Evolutionary conservation across 768 basidiomycete species (phyloP).

Genomic region (Tubosaeta sp.): DNA sequence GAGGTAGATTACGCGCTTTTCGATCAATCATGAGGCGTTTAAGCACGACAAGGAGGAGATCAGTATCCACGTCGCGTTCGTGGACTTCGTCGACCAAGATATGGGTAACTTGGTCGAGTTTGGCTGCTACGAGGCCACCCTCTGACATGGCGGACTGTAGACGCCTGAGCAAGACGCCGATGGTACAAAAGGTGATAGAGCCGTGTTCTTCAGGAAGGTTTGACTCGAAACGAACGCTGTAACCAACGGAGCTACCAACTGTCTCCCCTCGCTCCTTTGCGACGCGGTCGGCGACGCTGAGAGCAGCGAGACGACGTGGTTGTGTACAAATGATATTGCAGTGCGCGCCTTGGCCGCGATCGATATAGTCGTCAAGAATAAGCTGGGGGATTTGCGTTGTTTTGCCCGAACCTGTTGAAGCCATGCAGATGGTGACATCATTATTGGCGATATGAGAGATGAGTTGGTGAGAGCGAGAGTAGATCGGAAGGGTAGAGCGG

Average conservation of each 20-base stretch:
- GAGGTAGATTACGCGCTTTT: constrained; percentile 58
- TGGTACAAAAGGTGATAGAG: constrained; percentile 89
- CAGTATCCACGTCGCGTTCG: constrained; percentile 92
- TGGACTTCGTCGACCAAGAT: constrained; percentile 95
- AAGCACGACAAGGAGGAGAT: constrained; percentile 82
- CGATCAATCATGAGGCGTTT: constrained; percentile 78
- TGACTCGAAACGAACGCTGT: constrained; percentile 88
- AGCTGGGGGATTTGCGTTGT: constrained; percentile 94
- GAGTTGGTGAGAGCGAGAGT: constrained; percentile 60
- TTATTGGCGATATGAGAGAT: constrained; percentile 65
- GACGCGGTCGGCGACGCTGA: constrained; percentile 87
- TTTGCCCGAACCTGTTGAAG: constrained; percentile 89
- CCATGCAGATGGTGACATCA: constrained; percentile 87
- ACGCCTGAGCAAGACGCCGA: constrained; percentile 82
- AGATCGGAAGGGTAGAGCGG: constrained; percentile 71
- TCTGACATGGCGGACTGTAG: constrained; percentile 71
- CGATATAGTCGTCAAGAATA: constrained; percentile 79
- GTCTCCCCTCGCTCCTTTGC: constrained; percentile 80
- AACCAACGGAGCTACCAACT: constrained; percentile 74
- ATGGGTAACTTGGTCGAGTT: constrained; percentile 79
- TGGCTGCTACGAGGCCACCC: constrained; percentile 29
- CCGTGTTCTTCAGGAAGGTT: constrained; percentile 77
- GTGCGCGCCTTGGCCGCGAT: constrained; percentile 68
- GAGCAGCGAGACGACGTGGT: constrained; percentile 86
- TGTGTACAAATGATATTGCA: constrained; percentile 95